Conservation (phyloP, 1,284 basidiomycete species). For the Cerrena zonata region DNA sequence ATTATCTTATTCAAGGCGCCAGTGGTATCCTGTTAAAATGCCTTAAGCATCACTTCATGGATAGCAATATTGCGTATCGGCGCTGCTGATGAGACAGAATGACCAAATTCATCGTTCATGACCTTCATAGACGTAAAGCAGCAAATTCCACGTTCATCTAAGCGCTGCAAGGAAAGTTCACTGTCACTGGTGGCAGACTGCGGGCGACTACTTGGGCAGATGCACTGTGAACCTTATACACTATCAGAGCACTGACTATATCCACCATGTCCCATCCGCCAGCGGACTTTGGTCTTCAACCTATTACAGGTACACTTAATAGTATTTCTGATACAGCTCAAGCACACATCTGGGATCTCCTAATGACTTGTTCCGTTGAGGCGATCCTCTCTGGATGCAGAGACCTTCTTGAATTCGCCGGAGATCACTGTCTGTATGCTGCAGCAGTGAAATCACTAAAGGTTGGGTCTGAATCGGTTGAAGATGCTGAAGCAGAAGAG, state of each 20-base stretch:
- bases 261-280: neutral
- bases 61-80: too few species aligned
- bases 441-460: neutral
- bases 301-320: neutral
- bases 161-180: neutral
- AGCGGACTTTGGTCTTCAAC: neutral
- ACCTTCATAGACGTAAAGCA: too few species aligned
- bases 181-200: neutral
- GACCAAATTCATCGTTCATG: too few species aligned
- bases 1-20: too few species aligned
- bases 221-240: neutral
- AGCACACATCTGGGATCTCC: neutral
- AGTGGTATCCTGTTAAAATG: too few species aligned
- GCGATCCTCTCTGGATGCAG: neutral
- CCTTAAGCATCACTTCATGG: too few species aligned
- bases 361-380: conserved; percentile 1
- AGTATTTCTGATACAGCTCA: neutral
- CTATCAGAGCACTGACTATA: neutral
- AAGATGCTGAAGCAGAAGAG: neutral
- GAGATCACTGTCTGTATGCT: conserved; percentile 4
- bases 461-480: neutral
- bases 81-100: too few species aligned
- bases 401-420: conserved; percentile 2
- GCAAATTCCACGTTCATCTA: too few species aligned
- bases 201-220: neutral